phyloP scores from a whole-genome alignment of 2,329 filamentous ascomycete species.

The Colletotrichum tofieldiae region DNA sequence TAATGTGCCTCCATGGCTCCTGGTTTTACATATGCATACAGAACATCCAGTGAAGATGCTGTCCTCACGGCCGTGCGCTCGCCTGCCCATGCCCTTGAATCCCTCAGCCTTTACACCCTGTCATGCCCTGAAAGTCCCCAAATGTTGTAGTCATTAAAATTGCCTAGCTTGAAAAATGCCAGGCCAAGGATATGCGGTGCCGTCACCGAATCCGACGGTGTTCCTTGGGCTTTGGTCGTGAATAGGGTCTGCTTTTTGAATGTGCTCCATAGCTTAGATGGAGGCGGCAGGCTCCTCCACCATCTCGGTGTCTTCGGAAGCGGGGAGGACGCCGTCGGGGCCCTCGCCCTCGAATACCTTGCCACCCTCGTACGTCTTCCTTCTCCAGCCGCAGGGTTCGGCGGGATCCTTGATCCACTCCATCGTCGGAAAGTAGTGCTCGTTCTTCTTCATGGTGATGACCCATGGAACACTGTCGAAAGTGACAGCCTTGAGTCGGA shows the following conservation, averaged over 20 bases:
- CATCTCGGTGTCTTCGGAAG: constrained; percentile 61
- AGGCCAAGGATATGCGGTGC: not conserved
- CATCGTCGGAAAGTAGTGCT: constrained; percentile 89
- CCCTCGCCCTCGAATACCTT: constrained; percentile 69
- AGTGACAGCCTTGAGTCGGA: constrained; percentile 96
- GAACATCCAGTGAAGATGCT: constrained; percentile 35
- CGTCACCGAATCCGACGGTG: not conserved
- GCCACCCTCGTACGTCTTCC: constrained; percentile 74
- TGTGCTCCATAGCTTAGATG: constrained; percentile 9
- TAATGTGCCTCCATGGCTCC: not conserved
- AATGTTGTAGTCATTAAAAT: constrained; percentile 17
- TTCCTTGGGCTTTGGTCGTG: constrained; percentile 2
- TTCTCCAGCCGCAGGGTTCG: constrained; percentile 74
- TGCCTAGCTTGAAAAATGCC: not conserved
- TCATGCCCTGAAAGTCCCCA: constrained; percentile 23
- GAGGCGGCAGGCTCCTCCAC: constrained; percentile 49
- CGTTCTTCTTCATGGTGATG: constrained; percentile 99
- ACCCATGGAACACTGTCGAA: constrained; percentile 99
- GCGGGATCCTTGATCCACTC: constrained; percentile 77
- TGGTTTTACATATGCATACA: constrained; percentile 36
- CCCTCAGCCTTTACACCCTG: constrained; percentile 35
- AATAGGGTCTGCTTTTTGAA: not conserved
- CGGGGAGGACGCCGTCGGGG: constrained; percentile 61
- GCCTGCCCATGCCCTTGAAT: constrained; percentile 41
- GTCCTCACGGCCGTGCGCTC: constrained; percentile 42